These are phyloP conservation scores for Amphirosellinia nigrospora DNA, from an alignment of 495 filamentous ascomycete species.

Conservation along the genomic window DNA sequence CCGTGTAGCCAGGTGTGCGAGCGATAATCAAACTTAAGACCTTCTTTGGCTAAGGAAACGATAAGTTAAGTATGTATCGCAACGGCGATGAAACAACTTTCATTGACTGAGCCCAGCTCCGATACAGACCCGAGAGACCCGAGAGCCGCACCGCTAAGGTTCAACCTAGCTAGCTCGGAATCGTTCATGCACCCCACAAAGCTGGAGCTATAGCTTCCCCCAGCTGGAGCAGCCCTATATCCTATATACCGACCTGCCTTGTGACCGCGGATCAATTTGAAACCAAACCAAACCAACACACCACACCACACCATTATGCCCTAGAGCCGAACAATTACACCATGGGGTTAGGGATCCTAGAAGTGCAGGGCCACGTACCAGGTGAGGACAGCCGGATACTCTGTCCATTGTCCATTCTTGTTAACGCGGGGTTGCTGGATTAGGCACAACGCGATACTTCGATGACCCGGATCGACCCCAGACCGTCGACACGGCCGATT, in stretches of 20 bases:
- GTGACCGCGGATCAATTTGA: neutral
- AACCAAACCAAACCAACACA: too few species aligned
- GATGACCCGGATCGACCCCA: conserved; percentile 59
- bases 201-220: conserved; percentile 6
- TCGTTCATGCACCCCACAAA: conserved; percentile 21
- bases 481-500: conserved; percentile 42
- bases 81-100: conserved; percentile 16
- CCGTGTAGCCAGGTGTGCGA: neutral
- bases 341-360: conserved; percentile 87
- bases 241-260: neutral
- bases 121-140: neutral
- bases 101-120: neutral
- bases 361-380: conserved; percentile 71
- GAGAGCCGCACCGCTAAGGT: neutral
- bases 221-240: neutral
- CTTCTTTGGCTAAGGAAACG: neutral
- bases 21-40: neutral
- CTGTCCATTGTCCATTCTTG: neutral
- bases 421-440: conserved; percentile 35
- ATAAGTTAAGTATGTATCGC: conserved; percentile 3
- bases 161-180: neutral
- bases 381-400: conserved; percentile 54
- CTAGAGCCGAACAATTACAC: neutral
- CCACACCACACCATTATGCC: conserved; percentile 11
- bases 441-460: conserved; percentile 70